Evolutionary conservation across 2,329 filamentous ascomycete species (phyloP), one percentile per base, ranked within the genome.

Genomic region (Colletotrichum zoysiae): DNA sequence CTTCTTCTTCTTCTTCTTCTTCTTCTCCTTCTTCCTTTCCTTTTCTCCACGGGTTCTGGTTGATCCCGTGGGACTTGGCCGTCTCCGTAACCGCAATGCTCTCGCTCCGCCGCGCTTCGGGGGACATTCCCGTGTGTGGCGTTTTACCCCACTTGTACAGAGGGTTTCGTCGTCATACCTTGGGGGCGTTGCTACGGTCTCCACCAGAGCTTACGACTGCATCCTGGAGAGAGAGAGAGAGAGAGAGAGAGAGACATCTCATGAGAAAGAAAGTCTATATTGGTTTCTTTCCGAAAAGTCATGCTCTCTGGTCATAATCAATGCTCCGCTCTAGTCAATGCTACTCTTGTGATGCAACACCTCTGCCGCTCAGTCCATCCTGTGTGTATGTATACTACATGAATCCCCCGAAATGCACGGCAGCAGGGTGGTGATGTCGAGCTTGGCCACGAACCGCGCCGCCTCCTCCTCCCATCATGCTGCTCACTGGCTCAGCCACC

Each of bases 401-500:
- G n/a, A 51, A 62, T 23, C 8, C 23, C 23, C 60, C 46, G 20
- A 51, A 62, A 35, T 23, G 40, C 46, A 42, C 30, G 26, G n/a
- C 26, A 42, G n/a, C 26, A 42, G 46, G 46, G 46, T n/a, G n/a
- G n/a, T n/a, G n/a, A 3, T 62, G 51, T 62, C 46, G 42, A 62
- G 60, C 16, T 30, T 46, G 33, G 35, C 33, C 48, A 16, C 46
- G 46, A 30, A 62, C 30, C 9, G 46, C 16, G 46, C 16, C 48
- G 48, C 59, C 26, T 26, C 59, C 26, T 26, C 59, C 30, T 23
- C 14, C 33, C 40, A 26, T 46, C 44, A 48, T 38, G 48, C 64
- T 38, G 48, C 64, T 42, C 46, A 68, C 38, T 69, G 65, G 53
- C 59, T 69, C 20, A 81, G 68, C 85, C 84, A 88, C 80, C 87